Base-by-base conservation (phyloP, 2,329 filamentous ascomycete species). In the Dactylella cylindrospora region DNA sequence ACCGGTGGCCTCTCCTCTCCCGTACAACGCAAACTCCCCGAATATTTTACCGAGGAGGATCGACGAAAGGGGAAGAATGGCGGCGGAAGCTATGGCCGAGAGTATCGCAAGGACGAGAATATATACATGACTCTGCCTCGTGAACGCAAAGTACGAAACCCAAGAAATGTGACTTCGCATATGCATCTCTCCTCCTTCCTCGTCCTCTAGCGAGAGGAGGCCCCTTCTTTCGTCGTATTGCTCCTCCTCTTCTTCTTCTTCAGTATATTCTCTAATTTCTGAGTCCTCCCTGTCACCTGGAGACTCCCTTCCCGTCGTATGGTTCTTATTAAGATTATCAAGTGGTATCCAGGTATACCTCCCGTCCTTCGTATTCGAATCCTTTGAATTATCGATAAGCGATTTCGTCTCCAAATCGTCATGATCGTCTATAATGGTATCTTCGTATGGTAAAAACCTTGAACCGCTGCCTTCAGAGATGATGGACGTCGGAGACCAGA, bases 11-110 rank as follows among this genome's bases (percentile, higher is more conserved):
- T 72, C 70, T 1, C 81, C 82, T 12, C 77, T 74, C 0, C 84
- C 86, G 68, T 83, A 88, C 5, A 77, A 73, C 0, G 86, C 79
- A 57, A 95, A 84, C 3, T 81, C 74, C 23, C 86, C 61, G 38
- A 68, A 69, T 20, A 66, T 57, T 19, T 38, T 47, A 7, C 65
- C 67, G 23, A 68, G 35, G 5, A 68, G 29, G 15, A 67, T 44
- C 3, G 68, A 67, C 33, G 65, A 67, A 4, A 71, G 64, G 19
- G 68, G 67, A 12, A 71, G 69, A 38, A 73, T 71, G 45, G 70
- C 71, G 47, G 72, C 72, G 55, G 69, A 73, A 33, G 73, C 72
- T n/a, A 67, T 69, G 1, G 68, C 60, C 36, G 68, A 68, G 12
- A 64, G 19, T 15, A 68, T 31, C 46, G 70, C 47, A 45, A 70